These are phyloP conservation scores for Colletotrichum godetiae DNA, from an alignment of 2,329 filamentous ascomycete species.

Conservation along the genomic window DNA sequence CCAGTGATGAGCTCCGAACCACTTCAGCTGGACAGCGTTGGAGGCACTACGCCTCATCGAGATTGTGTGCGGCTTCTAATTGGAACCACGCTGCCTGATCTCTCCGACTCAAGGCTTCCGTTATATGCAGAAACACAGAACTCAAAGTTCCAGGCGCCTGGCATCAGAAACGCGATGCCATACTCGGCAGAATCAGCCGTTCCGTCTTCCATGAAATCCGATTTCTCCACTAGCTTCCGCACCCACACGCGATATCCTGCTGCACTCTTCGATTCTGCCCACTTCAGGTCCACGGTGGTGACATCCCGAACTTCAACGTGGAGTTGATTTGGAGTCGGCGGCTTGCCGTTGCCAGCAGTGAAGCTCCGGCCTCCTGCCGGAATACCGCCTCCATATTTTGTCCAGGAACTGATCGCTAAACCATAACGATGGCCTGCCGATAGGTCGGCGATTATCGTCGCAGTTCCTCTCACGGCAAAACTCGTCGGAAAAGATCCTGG, in stretches of 20 bases:
- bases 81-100: not conserved
- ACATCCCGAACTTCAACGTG: not conserved
- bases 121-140: constrained; percentile 38
- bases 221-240: not conserved
- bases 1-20: not conserved
- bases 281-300: constrained; percentile 1
- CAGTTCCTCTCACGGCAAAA: not conserved
- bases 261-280: not conserved
- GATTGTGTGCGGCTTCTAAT: not conserved
- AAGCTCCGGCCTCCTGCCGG: constrained; percentile 3
- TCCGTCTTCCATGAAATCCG: not conserved
- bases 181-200: not conserved
- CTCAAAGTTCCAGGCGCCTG: constrained; percentile 38
- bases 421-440: not conserved
- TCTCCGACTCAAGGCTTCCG: constrained; percentile 33
- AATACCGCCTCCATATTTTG: not conserved
- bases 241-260: constrained; percentile 20
- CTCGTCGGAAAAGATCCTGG: not conserved
- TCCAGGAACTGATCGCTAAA: constrained; percentile 12
- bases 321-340: not conserved
- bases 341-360: constrained; percentile 6
- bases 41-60: not conserved
- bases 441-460: not conserved
- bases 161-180: constrained; percentile 30
- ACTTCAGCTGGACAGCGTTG: not conserved